These are phyloP conservation scores for Cronartium ribicola DNA, from an alignment of 1,284 basidiomycete genomes.

Conservation along the genomic window DNA sequence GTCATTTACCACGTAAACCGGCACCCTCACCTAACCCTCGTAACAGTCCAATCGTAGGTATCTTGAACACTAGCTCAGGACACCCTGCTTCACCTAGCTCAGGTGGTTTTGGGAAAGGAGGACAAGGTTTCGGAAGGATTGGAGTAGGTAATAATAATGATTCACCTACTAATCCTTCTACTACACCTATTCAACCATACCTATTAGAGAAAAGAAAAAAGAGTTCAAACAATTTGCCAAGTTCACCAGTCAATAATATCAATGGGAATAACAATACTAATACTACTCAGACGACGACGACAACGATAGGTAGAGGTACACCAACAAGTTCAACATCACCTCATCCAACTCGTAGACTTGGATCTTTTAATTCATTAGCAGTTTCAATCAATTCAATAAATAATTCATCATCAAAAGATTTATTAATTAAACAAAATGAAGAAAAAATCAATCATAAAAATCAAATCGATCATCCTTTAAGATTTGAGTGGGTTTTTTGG, in stretches of 20 bases:
- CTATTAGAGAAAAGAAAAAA: conserved; percentile 8
- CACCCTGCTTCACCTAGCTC: neutral
- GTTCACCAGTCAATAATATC: neutral
- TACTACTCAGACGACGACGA: no score
- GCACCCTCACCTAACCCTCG: neutral
- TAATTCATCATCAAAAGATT: neutral
- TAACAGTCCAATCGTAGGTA: neutral
- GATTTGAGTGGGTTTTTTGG: conserved; percentile 37
- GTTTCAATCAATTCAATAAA: neutral
- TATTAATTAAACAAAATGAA: neutral
- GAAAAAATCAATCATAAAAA: neutral
- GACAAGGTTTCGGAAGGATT: conserved; percentile 20
- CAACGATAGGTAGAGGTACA: neutral
- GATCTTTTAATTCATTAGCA: conserved; percentile 37
- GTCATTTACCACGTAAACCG: conserved; percentile 9
- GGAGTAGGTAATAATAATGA: conserved; percentile 8
- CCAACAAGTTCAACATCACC: neutral
- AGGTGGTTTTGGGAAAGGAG: conserved; percentile 11
- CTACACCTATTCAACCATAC: neutral
- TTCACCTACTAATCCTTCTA: neutral
- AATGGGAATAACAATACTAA: neutral
- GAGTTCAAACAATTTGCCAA: neutral
- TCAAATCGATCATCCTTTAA: conserved; percentile 19
- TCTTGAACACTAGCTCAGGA: neutral
- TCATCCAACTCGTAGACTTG: conserved; percentile 15